Percentiles rank a stretch among this genome's conserved stretches.
Evolutionary conservation across 495 filamentous ascomycete genomes (phyloP).

Genomic region (Parmelia sp.): DNA sequence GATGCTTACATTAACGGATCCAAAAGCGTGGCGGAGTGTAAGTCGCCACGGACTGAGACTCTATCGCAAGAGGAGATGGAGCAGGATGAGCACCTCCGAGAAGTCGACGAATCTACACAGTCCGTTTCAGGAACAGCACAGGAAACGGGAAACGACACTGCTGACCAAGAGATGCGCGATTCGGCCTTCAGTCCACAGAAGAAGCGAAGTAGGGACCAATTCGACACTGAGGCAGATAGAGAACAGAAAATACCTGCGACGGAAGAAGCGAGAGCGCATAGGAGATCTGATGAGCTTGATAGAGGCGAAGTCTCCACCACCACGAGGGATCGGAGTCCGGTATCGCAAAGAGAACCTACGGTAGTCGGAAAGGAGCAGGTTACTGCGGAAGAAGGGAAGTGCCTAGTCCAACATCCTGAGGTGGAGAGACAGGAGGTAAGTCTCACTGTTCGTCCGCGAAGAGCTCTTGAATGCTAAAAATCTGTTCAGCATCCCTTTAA

Average conservation of each 20-base stretch:
- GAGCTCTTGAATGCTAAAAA: not conserved
- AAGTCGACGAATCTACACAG: not conserved
- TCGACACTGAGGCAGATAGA: conserved; percentile 38
- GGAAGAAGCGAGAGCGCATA: conserved; percentile 26
- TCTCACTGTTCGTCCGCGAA: not conserved
- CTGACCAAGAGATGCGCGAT: conserved; percentile 24
- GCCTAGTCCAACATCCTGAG: not conserved
- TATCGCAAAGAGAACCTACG: conserved; percentile 4
- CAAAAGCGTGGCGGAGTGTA: not conserved
- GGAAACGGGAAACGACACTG: not conserved
- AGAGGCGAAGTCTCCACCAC: conserved; percentile 10
- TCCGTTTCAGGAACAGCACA: not conserved
- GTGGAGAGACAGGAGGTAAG: not conserved
- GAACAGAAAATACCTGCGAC: conserved; percentile 29
- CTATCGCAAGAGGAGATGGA: not conserved
- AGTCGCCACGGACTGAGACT: not conserved
- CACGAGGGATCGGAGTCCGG: not conserved
- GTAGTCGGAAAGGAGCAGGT: not conserved
- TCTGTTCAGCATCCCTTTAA: conserved; percentile 26
- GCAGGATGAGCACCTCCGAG: not conserved
- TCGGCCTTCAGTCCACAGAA: conserved; percentile 37
- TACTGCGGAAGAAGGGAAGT: not conserved
- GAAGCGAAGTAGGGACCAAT: conserved; percentile 49
- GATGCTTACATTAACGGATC: not conserved
- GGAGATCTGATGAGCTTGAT: conserved; percentile 25